Conservation (phyloP, 148 eudicot genomes). For the Vaccinium myrtillus region DNA sequence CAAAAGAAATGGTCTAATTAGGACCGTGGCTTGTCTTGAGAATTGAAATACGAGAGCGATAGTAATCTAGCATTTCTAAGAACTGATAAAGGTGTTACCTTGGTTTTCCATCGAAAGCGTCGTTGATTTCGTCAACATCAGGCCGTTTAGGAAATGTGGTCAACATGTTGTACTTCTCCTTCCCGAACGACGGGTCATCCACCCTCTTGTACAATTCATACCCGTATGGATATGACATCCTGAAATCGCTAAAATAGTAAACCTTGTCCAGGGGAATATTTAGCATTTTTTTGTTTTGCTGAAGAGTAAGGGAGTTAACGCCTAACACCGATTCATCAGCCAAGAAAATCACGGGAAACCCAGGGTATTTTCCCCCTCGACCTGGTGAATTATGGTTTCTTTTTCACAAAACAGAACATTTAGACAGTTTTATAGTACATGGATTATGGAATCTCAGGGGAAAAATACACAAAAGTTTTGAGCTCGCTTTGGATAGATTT, state of each 20-base stretch:
- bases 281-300: background rate
- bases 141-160: conserved; percentile 68
- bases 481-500: background rate
- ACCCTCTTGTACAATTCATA: conserved; percentile 89
- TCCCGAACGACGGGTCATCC: conserved; percentile 55
- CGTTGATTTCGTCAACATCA: conserved; percentile 59
- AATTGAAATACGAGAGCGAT: background rate
- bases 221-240: conserved; percentile 73
- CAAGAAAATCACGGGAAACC: background rate
- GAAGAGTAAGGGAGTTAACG: background rate
- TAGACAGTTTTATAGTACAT: no score
- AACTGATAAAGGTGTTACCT: conserved; percentile 36
- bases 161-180: conserved; percentile 70
- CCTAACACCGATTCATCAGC: background rate
- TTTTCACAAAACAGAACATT: no score
- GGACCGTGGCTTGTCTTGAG: background rate
- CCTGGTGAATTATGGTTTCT: no score
- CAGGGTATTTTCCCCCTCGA: no score
- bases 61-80: background rate
- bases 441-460: no score
- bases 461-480: background rate
- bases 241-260: conserved; percentile 22
- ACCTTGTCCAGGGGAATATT: conserved; percentile 5
- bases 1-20: conserved; percentile 5
- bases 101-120: conserved; percentile 69